Evolutionary conservation across 2,329 filamentous ascomycete genomes (phyloP).

Genomic region (Aspergillus ochraceus): DNA sequence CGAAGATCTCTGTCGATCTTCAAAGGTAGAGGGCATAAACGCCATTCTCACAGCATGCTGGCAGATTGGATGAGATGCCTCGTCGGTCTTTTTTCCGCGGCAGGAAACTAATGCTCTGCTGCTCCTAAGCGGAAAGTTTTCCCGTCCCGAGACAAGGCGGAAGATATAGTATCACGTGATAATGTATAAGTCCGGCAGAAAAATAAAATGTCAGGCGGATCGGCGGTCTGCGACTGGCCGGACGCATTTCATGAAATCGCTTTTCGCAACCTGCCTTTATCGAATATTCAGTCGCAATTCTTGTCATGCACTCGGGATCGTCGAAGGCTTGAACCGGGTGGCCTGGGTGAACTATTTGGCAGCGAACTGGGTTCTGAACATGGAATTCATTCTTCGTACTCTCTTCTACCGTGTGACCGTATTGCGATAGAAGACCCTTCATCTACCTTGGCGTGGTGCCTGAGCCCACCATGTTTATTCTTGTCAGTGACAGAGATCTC

Average conservation of each 20-base stretch:
- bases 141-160: slow-evolving; percentile 21
- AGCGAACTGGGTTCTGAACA: slow-evolving; percentile 12
- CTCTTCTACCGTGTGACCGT: slow-evolving; percentile 8
- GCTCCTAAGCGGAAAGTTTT: slow-evolving; percentile 16
- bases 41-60: slow-evolving; percentile 29
- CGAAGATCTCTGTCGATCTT: slow-evolving; percentile 24
- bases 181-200: background rate
- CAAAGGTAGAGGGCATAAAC: slow-evolving; percentile 23
- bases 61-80: slow-evolving; percentile 1
- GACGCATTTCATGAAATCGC: background rate
- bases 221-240: slow-evolving; percentile 22
- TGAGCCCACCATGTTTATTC: slow-evolving; percentile 48
- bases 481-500: slow-evolving; percentile 41
- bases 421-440: slow-evolving; percentile 1
- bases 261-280: background rate
- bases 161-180: slow-evolving; percentile 15
- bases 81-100: background rate
- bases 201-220: slow-evolving; percentile 19
- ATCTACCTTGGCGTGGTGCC: background rate
- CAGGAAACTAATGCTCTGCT: background rate
- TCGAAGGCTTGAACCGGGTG: background rate
- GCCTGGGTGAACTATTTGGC: background rate
- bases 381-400: slow-evolving; percentile 13
- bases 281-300: slow-evolving; percentile 1
- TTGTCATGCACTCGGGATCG: slow-evolving; percentile 3